Percentiles rank a stretch among this genome's conserved stretches.
Evolutionary conservation across 768 basidiomycete genomes (phyloP).

Genomic region (Serendipita sp.): DNA sequence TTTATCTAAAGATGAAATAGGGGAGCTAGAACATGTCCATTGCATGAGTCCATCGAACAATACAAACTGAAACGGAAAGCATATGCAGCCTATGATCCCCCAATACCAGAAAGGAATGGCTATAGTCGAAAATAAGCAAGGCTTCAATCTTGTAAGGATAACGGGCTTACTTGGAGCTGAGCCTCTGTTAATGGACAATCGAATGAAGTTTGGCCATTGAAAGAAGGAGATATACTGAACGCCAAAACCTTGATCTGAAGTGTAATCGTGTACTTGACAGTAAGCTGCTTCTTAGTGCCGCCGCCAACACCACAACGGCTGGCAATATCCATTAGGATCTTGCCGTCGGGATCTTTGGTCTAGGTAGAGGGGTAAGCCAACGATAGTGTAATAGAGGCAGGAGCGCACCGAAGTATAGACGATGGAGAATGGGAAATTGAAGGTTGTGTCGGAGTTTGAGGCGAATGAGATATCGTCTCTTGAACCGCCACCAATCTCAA

Average conservation of each 20-base stretch:
- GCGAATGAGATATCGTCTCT: slow-evolving; percentile 27
- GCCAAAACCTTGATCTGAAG: slow-evolving; percentile 48
- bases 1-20: no score
- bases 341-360: slow-evolving; percentile 31
- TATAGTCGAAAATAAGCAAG: neutral
- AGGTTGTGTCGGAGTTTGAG: slow-evolving; percentile 39
- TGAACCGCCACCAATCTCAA: slow-evolving; percentile 47
- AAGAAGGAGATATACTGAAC: slow-evolving; percentile 47
- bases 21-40: no score
- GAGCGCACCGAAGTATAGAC: slow-evolving; percentile 29
- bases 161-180: neutral
- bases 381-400: neutral
- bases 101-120: neutral
- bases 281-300: slow-evolving; percentile 30
- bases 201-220: slow-evolving; percentile 19
- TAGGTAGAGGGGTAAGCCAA: slow-evolving; percentile 4
- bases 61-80: neutral
- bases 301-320: slow-evolving; percentile 42
- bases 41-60: no score
- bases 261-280: slow-evolving; percentile 53
- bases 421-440: slow-evolving; percentile 63
- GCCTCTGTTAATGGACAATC: neutral
- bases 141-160: neutral
- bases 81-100: neutral
- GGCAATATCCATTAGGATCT: slow-evolving; percentile 45